These are phyloP conservation scores for Parasitella parasitica DNA, from an alignment of 371 early-diverging fungal species.

Conservation along the genomic window DNA sequence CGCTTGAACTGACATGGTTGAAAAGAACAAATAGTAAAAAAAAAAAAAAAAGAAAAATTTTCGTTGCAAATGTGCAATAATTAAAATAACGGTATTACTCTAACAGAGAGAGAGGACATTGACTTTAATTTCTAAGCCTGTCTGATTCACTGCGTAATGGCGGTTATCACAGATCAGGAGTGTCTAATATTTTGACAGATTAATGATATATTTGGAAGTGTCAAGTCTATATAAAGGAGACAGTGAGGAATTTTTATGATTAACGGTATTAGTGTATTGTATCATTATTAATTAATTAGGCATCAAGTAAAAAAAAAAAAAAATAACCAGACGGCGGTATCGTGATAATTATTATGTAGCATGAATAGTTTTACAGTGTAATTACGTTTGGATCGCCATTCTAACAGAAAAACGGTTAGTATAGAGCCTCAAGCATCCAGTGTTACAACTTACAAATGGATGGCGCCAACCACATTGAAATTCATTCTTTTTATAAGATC, in stretches of 20 bases:
- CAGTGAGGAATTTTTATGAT: background rate
- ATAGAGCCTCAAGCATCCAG: background rate
- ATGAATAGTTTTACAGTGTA: slow-evolving; percentile 17
- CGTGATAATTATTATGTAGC: background rate
- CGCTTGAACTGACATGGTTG: slow-evolving; percentile 13
- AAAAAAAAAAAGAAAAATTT: background rate
- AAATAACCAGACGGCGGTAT: background rate
- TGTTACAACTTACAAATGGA: slow-evolving; percentile 55
- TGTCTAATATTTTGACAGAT: too few relatives aligned
- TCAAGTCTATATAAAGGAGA: background rate
- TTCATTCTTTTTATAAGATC: slow-evolving; percentile 54
- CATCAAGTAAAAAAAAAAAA: background rate
- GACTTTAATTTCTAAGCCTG: too few relatives aligned
- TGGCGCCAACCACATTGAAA: slow-evolving; percentile 71
- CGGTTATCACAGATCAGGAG: too few relatives aligned
- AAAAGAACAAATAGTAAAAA: background rate
- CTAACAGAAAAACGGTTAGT: slow-evolving; percentile 11
- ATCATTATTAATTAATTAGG: background rate
- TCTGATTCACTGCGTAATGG: too few relatives aligned
- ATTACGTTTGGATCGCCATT: slow-evolving; percentile 42
- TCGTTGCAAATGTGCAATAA: background rate
- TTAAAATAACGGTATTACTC: background rate
- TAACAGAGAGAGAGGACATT: too few relatives aligned
- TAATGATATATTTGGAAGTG: too few relatives aligned
- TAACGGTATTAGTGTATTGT: background rate